A percentile compares a stretch with the other conserved stretches of the same genome.
phyloP scores from a whole-genome alignment of 441 rosid species.

The Aleurites moluccanus region DNA sequence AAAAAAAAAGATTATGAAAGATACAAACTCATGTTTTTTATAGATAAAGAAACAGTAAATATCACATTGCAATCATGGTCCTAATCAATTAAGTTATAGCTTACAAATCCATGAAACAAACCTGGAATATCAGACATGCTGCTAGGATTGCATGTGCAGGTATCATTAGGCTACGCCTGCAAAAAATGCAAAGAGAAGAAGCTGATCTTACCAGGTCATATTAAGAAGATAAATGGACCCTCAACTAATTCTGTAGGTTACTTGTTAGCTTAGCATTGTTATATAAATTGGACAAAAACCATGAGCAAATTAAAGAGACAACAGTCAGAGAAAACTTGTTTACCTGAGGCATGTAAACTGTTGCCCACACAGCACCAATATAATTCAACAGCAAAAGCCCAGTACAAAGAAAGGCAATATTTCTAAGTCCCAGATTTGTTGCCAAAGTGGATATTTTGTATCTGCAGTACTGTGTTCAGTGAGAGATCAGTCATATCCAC shows the following conservation, averaged over 20 bases:
- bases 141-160: slow-evolving; percentile 68
- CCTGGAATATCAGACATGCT: slow-evolving; percentile 78
- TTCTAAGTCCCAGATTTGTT: slow-evolving; percentile 90
- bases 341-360: slow-evolving; percentile 93
- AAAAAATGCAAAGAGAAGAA: slow-evolving; percentile 20
- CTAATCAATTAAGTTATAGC: slow-evolving; percentile 7
- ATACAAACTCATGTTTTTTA: neutral
- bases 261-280: neutral
- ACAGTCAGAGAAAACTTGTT: slow-evolving; percentile 27
- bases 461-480: slow-evolving; percentile 34
- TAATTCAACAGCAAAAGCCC: slow-evolving; percentile 83
- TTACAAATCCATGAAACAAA: slow-evolving; percentile 30
- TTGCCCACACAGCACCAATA: slow-evolving; percentile 67
- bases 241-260: neutral
- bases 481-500: neutral
- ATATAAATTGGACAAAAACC: neutral
- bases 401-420: slow-evolving; percentile 84
- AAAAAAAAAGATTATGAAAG: neutral
- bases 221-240: neutral
- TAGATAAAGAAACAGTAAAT: neutral
- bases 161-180: slow-evolving; percentile 82
- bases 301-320: neutral
- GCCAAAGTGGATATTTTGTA: slow-evolving; percentile 90
- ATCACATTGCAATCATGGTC: neutral
- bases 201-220: neutral